These are phyloP conservation scores for Thyridium curvatum DNA, from an alignment of 2,329 filamentous ascomycete genomes.

Conservation along the genomic window DNA sequence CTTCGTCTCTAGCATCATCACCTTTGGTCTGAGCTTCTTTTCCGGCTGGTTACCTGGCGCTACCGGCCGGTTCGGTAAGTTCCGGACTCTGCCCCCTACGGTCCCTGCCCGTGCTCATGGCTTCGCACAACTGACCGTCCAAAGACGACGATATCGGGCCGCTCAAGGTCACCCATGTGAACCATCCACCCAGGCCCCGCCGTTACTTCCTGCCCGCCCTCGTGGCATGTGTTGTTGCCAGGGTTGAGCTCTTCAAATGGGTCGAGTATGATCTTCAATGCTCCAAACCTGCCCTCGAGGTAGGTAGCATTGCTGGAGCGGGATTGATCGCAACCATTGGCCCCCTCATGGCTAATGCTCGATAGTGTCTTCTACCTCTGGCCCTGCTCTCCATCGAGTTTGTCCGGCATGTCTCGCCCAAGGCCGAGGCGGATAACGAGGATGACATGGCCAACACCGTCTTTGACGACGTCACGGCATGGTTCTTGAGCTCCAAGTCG, in stretches of 20 bases:
- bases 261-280: conserved; percentile 44
- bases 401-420: conserved; percentile 14
- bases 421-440: conserved; percentile 33
- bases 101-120: no score
- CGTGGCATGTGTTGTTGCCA: conserved; percentile 35
- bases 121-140: neutral
- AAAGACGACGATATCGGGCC: conserved; percentile 18
- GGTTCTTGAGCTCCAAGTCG: conserved; percentile 36
- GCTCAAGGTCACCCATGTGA: conserved; percentile 25
- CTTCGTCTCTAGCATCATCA: conserved; percentile 34
- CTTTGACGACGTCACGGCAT: conserved; percentile 40
- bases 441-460: conserved; percentile 36
- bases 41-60: conserved; percentile 39
- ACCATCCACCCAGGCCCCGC: conserved; percentile 38
- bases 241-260: conserved; percentile 40
- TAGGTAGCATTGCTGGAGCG: conserved; percentile 14
- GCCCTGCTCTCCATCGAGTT: conserved; percentile 38
- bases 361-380: conserved; percentile 24
- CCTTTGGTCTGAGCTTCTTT: conserved; percentile 33
- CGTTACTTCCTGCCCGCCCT: conserved; percentile 38
- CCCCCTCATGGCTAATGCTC: no score
- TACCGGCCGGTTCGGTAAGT: conserved; percentile 37
- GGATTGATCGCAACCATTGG: no score
- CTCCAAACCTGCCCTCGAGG: conserved; percentile 42
- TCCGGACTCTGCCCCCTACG: neutral